These are phyloP conservation scores for Gossypium thurberi DNA, from an alignment of 345 rosid genomes.

Conservation along the genomic window DNA sequence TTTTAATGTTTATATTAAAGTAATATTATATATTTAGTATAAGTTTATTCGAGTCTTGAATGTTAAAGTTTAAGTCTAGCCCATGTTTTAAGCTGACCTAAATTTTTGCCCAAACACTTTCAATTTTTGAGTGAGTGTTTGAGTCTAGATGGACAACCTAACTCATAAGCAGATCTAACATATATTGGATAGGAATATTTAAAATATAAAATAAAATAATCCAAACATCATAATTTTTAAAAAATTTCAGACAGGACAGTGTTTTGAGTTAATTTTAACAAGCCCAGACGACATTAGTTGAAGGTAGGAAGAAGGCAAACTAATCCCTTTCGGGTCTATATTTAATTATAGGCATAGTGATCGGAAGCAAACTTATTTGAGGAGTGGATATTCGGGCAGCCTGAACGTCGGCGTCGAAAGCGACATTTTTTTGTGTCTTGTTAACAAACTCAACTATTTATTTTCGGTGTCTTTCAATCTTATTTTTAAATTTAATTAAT, in stretches of 20 bases:
- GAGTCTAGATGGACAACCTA: rapidly evolving
- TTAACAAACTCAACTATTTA: not conserved
- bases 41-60: too few species aligned
- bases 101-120: rapidly evolving
- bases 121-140: rapidly evolving
- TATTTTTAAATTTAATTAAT: not conserved
- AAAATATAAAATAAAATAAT: too few species aligned
- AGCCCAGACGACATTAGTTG: not conserved
- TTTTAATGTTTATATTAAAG: too few species aligned
- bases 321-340: not conserved
- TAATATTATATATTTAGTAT: too few species aligned
- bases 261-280: not conserved
- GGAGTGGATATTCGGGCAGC: not conserved
- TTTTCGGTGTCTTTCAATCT: not conserved
- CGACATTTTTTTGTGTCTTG: not conserved
- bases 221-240: not conserved
- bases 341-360: too few species aligned
- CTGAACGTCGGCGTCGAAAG: not conserved
- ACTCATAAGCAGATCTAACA: too few species aligned
- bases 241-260: not conserved
- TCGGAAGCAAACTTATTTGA: not conserved
- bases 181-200: too few species aligned
- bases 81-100: rapidly evolving
- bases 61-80: too few species aligned
- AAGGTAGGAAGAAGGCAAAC: not conserved